Conservation (phyloP, 139 green algal genomes). For the Chlorella sp. region DNA sequence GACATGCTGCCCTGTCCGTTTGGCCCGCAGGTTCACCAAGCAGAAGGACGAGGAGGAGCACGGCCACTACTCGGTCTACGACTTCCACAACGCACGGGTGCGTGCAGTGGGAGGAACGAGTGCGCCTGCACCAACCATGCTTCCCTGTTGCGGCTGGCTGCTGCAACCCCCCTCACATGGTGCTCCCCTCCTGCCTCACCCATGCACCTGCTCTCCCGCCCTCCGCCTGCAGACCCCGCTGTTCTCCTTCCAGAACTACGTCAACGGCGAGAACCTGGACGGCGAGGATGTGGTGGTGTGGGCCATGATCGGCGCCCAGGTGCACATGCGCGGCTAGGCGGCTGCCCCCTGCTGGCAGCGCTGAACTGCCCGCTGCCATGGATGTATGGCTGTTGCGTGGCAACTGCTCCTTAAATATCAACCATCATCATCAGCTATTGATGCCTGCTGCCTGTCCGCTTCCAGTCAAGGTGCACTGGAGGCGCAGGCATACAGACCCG, state of each 20-base stretch:
- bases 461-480: no score
- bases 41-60: constrained; percentile 25
- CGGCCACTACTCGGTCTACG: constrained; percentile 28
- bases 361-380: no score
- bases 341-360: no score
- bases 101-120: not conserved
- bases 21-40: constrained; percentile 17
- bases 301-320: constrained; percentile 41
- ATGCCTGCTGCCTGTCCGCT: no score
- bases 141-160: not conserved
- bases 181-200: not conserved
- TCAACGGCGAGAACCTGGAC: constrained; percentile 18
- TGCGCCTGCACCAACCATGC: not conserved
- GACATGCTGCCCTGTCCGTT: no score
- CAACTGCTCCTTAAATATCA: no score
- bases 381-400: no score
- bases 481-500: no score
- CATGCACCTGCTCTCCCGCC: not conserved
- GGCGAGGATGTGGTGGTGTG: constrained; percentile 42
- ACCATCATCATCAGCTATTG: no score
- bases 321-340: no score
- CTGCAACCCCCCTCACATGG: not conserved
- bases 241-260: constrained; percentile 11
- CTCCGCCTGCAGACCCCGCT: not conserved
- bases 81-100: constrained; percentile 18